A percentile compares a stretch with the other conserved stretches of the same genome.
Evolutionary conservation across 2,329 filamentous ascomycete species (phyloP).

Genomic region (Calonectria pauciramosa): DNA sequence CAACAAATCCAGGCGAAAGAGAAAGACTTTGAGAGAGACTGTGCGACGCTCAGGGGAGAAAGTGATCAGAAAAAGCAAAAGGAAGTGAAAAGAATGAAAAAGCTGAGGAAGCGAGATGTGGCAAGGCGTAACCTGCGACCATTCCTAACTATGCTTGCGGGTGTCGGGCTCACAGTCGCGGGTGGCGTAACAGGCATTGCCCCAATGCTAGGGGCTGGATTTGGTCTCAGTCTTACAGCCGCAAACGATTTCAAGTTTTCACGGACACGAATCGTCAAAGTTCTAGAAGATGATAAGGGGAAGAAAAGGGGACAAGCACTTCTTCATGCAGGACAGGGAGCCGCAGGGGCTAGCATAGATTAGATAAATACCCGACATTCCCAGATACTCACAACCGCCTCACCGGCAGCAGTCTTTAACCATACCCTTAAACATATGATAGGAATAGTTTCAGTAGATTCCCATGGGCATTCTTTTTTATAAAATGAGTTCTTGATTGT

Average conservation of each 20-base stretch:
- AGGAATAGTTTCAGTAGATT: no score
- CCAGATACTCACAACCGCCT: no score
- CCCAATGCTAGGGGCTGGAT: background rate
- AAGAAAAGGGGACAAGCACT: background rate
- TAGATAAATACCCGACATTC: background rate
- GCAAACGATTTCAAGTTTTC: background rate
- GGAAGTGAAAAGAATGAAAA: background rate
- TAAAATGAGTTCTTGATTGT: no score
- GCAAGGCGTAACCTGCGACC: background rate
- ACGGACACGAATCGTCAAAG: background rate
- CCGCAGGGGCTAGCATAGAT: background rate
- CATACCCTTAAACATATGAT: no score
- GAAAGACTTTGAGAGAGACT: background rate
- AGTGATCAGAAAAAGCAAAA: background rate
- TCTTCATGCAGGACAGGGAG: background rate
- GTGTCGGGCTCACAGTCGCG: background rate
- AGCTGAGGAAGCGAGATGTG: constrained; percentile 3
- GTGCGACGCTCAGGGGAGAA: background rate
- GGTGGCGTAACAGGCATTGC: background rate
- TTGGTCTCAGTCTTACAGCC: background rate
- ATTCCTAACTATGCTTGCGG: background rate
- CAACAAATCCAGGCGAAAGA: background rate
- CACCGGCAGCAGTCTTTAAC: no score
- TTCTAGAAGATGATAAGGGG: background rate
- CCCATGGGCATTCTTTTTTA: no score